Conservation (phyloP, 192 early-diverging fungal genomes). For the Dimargaris xerosporica region DNA sequence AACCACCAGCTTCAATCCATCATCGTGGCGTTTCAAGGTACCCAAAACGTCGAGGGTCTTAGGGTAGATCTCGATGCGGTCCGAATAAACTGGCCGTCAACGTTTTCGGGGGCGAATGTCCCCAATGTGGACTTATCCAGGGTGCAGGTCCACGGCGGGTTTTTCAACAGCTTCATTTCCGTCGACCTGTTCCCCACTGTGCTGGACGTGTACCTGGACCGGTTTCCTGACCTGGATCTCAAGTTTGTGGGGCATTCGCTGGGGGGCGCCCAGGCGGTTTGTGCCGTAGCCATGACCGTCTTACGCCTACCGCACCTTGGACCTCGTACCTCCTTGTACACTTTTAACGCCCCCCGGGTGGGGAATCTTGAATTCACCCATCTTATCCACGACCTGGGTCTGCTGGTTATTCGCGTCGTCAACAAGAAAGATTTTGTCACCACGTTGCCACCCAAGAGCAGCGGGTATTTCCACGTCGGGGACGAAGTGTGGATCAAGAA, state of each 20-base stretch:
- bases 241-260: not conserved
- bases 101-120: not conserved
- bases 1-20: not conserved
- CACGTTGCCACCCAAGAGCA: not conserved
- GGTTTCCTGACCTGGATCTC: not conserved
- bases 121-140: not conserved
- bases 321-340: not conserved
- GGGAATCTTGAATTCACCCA: not conserved
- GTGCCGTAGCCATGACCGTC: not conserved
- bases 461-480: not conserved
- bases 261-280: not conserved
- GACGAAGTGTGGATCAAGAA: slow-evolving; percentile 2
- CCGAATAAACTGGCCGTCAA: not conserved
- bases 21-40: not conserved
- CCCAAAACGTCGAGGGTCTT: not conserved
- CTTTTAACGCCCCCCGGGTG: not conserved
- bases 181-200: not conserved
- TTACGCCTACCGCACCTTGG: not conserved
- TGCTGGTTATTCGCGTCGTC: not conserved
- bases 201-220: not conserved
- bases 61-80: not conserved
- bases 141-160: no score
- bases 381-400: not conserved
- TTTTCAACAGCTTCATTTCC: not conserved
- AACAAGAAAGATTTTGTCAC: not conserved